Evolutionary conservation across 768 basidiomycete species (phyloP), one percentile per base, ranked within the genome.

Genomic region (Mycena polygramma): DNA sequence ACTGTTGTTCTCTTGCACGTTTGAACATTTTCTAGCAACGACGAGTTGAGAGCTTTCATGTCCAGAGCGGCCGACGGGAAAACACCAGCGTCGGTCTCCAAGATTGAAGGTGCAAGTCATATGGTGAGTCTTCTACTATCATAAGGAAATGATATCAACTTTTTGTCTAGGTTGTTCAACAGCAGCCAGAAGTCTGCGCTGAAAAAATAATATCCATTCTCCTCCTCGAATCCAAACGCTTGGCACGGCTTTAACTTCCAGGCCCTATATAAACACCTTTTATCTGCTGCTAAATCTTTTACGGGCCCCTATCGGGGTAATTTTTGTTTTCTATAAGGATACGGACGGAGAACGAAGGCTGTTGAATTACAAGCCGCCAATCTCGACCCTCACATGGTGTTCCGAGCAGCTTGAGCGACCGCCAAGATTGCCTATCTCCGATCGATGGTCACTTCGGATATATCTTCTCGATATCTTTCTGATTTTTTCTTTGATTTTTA

Each of bases 31-130:
- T 11, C 20, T 13, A 65, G 64, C 20, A 66, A 66, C 36, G 24
- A 66, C 37, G 55, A 58, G 10, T 35, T 66, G 37, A 57, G 43
- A 37, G 57, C 57, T 22, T 66, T 66, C 45, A 66, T 66, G 64
- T 24, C 63, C 11, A 37, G 37, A n/a, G 35, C 45, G 11, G 55
- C 45, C n/a, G 39, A 39, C 13, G 64, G 64, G 4, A 43, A 55
- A 57, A 58, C 55, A n/a, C 64, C 64, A 4, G 64, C 48, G 22
- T 66, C 64, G 35, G 57, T 66, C 22, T 66, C 64, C 7, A 24
- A 66, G 13, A 66, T 66, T 41, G 46, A 66, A 24, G 64, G 30
- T 11, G 64, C 64, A 10, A 35, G 64, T 13, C 65, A 66, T 55
- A 59, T 66, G 65, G 57, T 66, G 36, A 24, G 49, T 51, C 30